These are phyloP conservation scores for Mycena pura DNA, from an alignment of 768 basidiomycete species.

Conservation along the genomic window DNA sequence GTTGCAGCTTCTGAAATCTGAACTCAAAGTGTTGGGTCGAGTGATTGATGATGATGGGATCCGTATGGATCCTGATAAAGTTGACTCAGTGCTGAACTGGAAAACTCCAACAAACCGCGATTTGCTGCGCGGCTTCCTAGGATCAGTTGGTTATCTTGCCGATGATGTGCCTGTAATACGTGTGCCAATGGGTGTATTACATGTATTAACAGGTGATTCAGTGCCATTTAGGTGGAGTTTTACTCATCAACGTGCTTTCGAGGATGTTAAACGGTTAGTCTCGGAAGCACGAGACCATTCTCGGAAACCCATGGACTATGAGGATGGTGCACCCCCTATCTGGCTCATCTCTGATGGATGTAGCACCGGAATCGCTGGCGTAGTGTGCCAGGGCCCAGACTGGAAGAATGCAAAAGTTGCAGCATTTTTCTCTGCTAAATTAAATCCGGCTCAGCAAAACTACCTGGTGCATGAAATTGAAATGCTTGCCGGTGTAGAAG, in stretches of 20 bases:
- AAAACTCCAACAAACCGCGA: neutral
- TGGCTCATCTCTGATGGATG: neutral
- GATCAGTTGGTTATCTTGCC: neutral
- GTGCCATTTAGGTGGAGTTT: neutral
- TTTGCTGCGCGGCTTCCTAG: neutral
- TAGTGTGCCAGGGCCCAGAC: neutral
- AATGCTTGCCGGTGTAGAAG: neutral
- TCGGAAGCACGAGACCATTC: neutral
- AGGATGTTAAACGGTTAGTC: neutral
- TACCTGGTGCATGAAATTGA: neutral
- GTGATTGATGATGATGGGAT: conserved; percentile 36
- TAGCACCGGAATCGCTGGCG: neutral
- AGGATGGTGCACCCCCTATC: neutral
- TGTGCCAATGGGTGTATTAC: neutral
- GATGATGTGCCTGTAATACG: neutral
- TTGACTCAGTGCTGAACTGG: neutral
- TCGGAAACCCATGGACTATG: conserved; percentile 33
- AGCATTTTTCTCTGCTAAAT: conserved; percentile 25
- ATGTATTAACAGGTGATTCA: neutral
- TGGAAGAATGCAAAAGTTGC: neutral
- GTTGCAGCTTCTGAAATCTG: conserved; percentile 33
- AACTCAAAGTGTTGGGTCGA: conserved; percentile 40
- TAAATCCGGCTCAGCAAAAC: conserved; percentile 28
- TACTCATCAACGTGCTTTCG: neutral
- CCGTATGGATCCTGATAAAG: neutral